Base-by-base conservation (phyloP, 768 basidiomycete genomes). In the Hirschioporus abietinus region DNA sequence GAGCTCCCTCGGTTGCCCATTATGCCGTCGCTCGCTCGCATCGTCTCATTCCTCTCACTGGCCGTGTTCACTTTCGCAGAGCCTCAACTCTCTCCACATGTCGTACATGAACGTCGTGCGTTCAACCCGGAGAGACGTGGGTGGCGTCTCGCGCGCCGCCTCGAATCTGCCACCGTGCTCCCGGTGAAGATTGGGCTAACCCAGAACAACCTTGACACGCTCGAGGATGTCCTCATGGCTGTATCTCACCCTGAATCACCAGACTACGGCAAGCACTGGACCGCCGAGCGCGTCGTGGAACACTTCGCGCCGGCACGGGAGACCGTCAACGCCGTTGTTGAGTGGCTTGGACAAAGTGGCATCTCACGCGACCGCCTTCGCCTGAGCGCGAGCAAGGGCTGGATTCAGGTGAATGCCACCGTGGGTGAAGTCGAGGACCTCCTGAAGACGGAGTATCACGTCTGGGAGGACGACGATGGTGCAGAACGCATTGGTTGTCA, bases 381-480 rank as follows among this genome's bases (percentile, higher is more conserved):
- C 17, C 25, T 74, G n/a, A 72, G 61, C 5, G 1, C 65, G 7
- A 76, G 65, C 71, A 36, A 64, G 52, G 27, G 76, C 1, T 80
- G 80, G 79, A 67, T 83, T 15, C 72, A 78, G 64, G 70, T 80
- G 58, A 65, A 81, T 59, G 75, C 76, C 1, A 80, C 78, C 30
- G 76, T 81, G 6, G 76, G 74, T 34, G 80, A 81, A 67, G 78
- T 78, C 0, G 81, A 83, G 69, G 58, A 67, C 17, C 75, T 83
- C n/a, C 70, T 83, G 25, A 70, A 74, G n/a, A 79, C 81, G 4
- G 72, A 81, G 67, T 84, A 84, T 71, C 72, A 80, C 66, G 77
- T 84, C 8, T 84, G 78, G 68, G 70, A 71, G 62, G 80, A 82
- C 68, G 70, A 72, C 34, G 72, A 73, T 35, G 81, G 80, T 24